A percentile compares a stretch with the other conserved stretches of the same genome.
phyloP scores from a whole-genome alignment of 331 rosid genomes.

The Rhamnella rubrinervis region DNA sequence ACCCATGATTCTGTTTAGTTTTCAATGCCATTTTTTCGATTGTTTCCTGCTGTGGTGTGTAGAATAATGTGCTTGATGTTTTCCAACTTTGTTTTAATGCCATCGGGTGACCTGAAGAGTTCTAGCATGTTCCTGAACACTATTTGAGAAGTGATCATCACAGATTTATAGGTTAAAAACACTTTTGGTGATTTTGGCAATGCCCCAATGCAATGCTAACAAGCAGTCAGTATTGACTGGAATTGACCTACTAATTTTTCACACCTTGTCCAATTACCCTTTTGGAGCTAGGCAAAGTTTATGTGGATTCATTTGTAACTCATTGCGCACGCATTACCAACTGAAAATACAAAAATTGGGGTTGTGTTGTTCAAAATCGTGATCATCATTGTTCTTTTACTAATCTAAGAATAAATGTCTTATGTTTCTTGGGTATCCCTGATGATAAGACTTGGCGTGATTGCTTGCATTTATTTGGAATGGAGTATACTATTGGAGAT shows the following conservation, averaged over 20 bases:
- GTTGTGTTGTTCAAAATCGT: not conserved
- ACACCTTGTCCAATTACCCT: not conserved
- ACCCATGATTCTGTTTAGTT: not conserved
- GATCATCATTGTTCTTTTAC: not conserved
- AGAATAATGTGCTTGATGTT: constrained; percentile 4
- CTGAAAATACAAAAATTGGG: not conserved
- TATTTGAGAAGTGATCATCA: not conserved
- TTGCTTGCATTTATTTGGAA: constrained; percentile 6
- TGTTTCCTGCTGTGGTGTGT: not conserved
- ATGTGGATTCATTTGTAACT: not conserved
- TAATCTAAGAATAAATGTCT: constrained; percentile 1
- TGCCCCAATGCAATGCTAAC: constrained; percentile 9
- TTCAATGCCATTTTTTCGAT: not conserved
- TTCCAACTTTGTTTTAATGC: constrained; percentile 3
- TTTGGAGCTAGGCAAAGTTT: constrained; percentile 9
- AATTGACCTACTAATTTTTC: not conserved
- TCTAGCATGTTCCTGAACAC: not conserved
- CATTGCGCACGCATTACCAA: not conserved
- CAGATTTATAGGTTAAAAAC: not conserved
- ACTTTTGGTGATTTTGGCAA: constrained; percentile 15
- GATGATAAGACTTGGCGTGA: constrained; percentile 6
- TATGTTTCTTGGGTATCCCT: constrained; percentile 9
- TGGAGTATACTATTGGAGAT: not conserved
- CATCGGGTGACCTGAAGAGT: not conserved
- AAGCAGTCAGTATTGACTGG: constrained; percentile 11